Evolutionary conservation across 2,329 filamentous ascomycete species (phyloP), one percentile per base, ranked within the genome.

Genomic region (Neopestalotiopsis rosae): DNA sequence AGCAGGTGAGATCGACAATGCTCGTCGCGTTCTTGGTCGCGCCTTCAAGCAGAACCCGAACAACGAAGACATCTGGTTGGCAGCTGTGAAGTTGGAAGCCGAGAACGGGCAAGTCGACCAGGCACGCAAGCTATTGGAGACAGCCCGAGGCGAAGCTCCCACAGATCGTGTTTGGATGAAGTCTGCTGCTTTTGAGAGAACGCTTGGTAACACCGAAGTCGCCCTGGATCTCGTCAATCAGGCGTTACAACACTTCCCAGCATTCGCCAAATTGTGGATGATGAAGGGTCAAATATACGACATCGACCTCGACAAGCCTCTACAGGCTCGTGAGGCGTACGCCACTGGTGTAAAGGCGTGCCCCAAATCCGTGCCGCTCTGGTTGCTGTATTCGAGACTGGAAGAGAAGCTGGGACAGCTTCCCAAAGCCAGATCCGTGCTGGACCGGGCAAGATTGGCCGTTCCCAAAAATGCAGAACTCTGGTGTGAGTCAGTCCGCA

Each of bases 241-340:
- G 78, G 96, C 92, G 1, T 84, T 99, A 45, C 91, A 95, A 72
- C 87, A 94, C 10, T 99, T 97, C 83, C 95, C 96, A 0, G 89
- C 90, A 59, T 90, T 92, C 13, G 88, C 94, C 66, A 98, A 98
- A 81, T 87, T 99, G 30, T 98, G 95, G 92, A 98, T 98, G 93
- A 93, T 97, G 85, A 99, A 99, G 82, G 96, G 97, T 0, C 96
- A 99, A 78, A 96, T 98, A 71, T 99, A 99, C 85, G 93, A 98
- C 77, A 9, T 40, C 13, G 88, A 91, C 58, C 87, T 94, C 61
- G 91, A 89, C 74, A 94, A 94, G 82, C 83, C 92, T 14, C 91
- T 92, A 0, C 93, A 96, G 80, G 96, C 96, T 3, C 90, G 96
- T 61, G 94, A 98, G 79, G 94, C 95, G 0, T 98, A 96, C 81